Evolutionary conservation across 1,284 basidiomycete species (phyloP), one percentile per base, ranked within the genome.

Genomic region (Phellopilus nigrolimitatus): DNA sequence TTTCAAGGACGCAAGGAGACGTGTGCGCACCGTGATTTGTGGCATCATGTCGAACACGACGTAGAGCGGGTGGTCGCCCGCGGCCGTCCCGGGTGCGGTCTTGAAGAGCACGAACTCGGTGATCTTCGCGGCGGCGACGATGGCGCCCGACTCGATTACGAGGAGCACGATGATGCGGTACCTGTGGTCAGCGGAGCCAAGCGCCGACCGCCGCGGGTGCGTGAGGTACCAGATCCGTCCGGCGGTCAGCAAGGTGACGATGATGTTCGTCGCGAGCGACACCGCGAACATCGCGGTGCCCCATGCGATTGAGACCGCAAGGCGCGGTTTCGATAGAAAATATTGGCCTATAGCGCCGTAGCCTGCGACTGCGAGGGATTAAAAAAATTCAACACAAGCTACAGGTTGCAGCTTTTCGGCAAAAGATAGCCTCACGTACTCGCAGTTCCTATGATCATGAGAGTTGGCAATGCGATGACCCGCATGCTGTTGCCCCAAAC

Each of bases 201-300:
- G 40, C 40, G 24, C 40, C 22, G 40, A 12, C 6, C 12, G 24
- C 6, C 24, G 24, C 2, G 41, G 41, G 10, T 24, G 41, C n/a
- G 41, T 43, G 41, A 43, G 24, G 41, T 43, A 47, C 46, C 46
- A 47, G 19, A 47, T 47, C 3, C 36, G 27, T 21, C 46, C 46
- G 28, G 46, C 46, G 4, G 46, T 38, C 33, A 47, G 13, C 15
- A 31, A 10, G 3, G 46, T 47, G 22, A 47, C 46, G 12, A 47
- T 27, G 22, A 47, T 37, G 21, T 47, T 47, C 9, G 46, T 47
- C 13, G 46, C 46, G 17, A 47, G 19, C 19, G 46, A 47, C 12
- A 47, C 22, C 10, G 33, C 36, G 22, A 47, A 37, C 46, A 47
- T 47, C 8, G 33, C 46, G 9, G 33, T 38, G 2, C 33, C 46